Evolutionary conservation across 495 filamentous ascomycete species (phyloP).

Genomic region (Amorphotheca resinae): DNA sequence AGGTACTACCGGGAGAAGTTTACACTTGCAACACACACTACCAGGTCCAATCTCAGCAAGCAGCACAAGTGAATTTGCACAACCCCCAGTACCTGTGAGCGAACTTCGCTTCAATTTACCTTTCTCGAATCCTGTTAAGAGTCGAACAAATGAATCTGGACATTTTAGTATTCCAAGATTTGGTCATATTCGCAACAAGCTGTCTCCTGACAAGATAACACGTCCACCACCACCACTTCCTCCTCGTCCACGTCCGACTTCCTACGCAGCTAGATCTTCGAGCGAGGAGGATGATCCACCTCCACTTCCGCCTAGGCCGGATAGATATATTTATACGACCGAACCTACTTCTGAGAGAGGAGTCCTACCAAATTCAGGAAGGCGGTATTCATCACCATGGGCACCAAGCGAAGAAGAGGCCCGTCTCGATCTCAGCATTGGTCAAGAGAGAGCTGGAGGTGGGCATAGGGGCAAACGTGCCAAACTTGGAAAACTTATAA

Average conservation of each 20-base stretch:
- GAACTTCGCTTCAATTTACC: constrained; percentile 86
- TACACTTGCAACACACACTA: constrained; percentile 68
- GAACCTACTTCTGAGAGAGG: constrained; percentile 3
- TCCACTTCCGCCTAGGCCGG: constrained; percentile 8
- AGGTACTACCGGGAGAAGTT: constrained; percentile 54
- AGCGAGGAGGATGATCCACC: constrained; percentile 13
- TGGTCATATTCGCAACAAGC: constrained; percentile 13
- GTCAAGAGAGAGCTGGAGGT: constrained; percentile 65
- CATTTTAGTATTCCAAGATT: constrained; percentile 11
- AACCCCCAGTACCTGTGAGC: constrained; percentile 44
- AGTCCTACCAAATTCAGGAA: neutral
- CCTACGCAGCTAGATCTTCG: constrained; percentile 12
- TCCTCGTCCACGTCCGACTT: constrained; percentile 7
- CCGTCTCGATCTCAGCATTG: constrained; percentile 57
- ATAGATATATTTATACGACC: neutral
- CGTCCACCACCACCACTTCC: constrained; percentile 8
- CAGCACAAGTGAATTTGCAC: constrained; percentile 20
- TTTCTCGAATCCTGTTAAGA: constrained; percentile 7
- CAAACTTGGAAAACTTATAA: constrained; percentile 85
- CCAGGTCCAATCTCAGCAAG: constrained; percentile 11
- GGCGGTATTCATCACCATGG: neutral
- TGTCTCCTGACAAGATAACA: constrained; percentile 8
- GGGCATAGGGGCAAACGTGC: constrained; percentile 73
- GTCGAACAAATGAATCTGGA: constrained; percentile 1
- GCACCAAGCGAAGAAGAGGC: constrained; percentile 22